Evolutionary conservation across 2,329 filamentous ascomycete species (phyloP), one percentile per base, ranked within the genome.

Genomic region (Aspergillus bombycis): DNA sequence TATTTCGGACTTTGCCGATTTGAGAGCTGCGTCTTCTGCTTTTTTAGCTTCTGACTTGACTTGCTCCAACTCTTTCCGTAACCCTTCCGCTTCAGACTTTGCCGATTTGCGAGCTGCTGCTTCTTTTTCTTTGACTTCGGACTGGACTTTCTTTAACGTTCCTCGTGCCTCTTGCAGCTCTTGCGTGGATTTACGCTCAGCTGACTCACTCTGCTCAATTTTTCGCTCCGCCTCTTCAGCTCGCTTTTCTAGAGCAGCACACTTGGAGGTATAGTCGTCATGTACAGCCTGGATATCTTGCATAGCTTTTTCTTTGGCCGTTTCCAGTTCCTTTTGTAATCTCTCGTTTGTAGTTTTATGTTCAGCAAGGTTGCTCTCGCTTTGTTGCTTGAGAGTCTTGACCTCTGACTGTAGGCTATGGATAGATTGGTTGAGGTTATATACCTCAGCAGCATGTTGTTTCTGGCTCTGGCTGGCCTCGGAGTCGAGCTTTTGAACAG

Each of bases 41-140:
- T 88, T 82, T 79, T 94, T 94, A 60, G 92, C 90, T 76, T 95
- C 92, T 21, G 93, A 74, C 72, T 19, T 53, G 16, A 21, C 30
- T 26, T 94, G 91, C 16, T 87, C 88, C 77, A 94, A 92, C 5
- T 94, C 89, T 80, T 94, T 91, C 41, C 94, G 80, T 60, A 94
- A 82, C 75, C 94, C 92, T 69, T 95, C 92, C 53, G 94, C 81
- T 76, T 94, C 91, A 2, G 86, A 83, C 73, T 94, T 91, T 6
- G 85, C 84, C 1, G 85, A 79, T 64, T 53, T 53, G 28, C 23
- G 52, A 36, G 32, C 52, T 26, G 30, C 52, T 38, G 87, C 84
- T 68, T 88, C 86, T 65, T 86, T 89, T 66, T 85, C 79, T 68
- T 71, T 71, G 19, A 65, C 70, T 45, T 77, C 74, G 1, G 64